A percentile compares a stretch with the other conserved stretches of the same genome.
phyloP scores from a whole-genome alignment of 805 yeast species.

The Ogataea kodamae region DNA sequence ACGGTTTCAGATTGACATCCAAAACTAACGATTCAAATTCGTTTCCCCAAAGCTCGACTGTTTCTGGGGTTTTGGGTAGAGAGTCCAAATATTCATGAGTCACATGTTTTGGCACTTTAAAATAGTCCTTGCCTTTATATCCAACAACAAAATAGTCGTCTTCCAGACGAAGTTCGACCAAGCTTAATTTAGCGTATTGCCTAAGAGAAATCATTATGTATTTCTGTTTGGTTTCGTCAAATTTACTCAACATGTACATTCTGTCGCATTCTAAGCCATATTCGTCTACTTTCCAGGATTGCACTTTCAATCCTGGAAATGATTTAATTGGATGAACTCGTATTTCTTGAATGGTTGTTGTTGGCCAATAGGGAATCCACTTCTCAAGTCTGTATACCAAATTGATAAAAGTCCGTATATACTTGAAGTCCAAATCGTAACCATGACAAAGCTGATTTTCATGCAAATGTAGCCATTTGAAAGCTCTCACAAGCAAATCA shows the following conservation, averaged over 20 bases:
- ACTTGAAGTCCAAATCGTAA: slow-evolving; percentile 3
- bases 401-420: slow-evolving; percentile 8
- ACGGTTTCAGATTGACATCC: slow-evolving; percentile 12
- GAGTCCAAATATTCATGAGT: slow-evolving; percentile 8
- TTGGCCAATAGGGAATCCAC: slow-evolving; percentile 5
- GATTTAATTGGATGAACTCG: slow-evolving; percentile 27
- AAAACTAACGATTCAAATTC: slow-evolving; percentile 20
- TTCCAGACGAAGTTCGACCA: slow-evolving; percentile 11
- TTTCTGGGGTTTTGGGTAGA: slow-evolving; percentile 2
- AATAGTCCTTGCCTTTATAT: slow-evolving; percentile 9
- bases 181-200: slow-evolving; percentile 19
- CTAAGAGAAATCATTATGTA: slow-evolving; percentile 22
- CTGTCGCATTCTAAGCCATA: slow-evolving; percentile 26
- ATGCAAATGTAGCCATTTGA: slow-evolving; percentile 11
- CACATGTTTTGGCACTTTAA: slow-evolving; percentile 17
- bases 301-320: slow-evolving; percentile 22
- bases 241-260: slow-evolving; percentile 29
- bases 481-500: too few species aligned
- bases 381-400: slow-evolving; percentile 14
- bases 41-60: slow-evolving; percentile 27
- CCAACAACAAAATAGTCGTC: slow-evolving; percentile 14
- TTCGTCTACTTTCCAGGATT: slow-evolving; percentile 22
- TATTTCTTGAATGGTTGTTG: slow-evolving; percentile 11
- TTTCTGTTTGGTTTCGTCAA: slow-evolving; percentile 9
- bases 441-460: slow-evolving; percentile 17